Evolutionary conservation across 805 yeast genomes (phyloP).

Genomic region (Candida jianshihensis): DNA sequence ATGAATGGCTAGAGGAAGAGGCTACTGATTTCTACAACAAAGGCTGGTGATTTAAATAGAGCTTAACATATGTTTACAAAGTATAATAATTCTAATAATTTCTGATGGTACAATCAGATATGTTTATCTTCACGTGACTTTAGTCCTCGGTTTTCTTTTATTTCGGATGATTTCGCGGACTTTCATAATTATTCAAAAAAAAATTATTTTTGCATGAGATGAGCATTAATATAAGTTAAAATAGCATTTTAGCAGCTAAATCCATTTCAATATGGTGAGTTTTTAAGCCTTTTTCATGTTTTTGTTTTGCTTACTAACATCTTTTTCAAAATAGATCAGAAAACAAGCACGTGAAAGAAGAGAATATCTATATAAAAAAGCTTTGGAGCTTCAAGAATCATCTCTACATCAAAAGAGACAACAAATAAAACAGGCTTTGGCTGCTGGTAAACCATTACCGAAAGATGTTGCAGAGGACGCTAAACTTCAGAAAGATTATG

Average conservation of each 20-base stretch:
- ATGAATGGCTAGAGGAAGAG: not conserved
- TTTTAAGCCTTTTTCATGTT: too few species aligned
- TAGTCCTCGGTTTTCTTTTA: too few species aligned
- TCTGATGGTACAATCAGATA: too few species aligned
- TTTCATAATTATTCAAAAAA: too few species aligned
- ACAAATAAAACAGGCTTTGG: conserved; percentile 79
- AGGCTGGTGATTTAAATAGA: not conserved
- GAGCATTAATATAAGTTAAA: too few species aligned
- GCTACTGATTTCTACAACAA: conserved; percentile 1
- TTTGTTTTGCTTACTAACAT: not conserved
- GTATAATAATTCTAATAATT: too few species aligned
- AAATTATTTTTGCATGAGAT: too few species aligned
- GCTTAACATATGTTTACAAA: too few species aligned
- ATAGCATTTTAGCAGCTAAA: too few species aligned
- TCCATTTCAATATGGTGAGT: too few species aligned
- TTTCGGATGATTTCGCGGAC: too few species aligned
- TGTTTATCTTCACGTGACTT: too few species aligned
- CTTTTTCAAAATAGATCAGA: conserved; percentile 32
- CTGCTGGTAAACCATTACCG: conserved; percentile 84
- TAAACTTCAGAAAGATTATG: conserved; percentile 69
- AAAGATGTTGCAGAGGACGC: conserved; percentile 88
- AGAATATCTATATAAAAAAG: conserved; percentile 84
- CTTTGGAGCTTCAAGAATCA: conserved; percentile 86
- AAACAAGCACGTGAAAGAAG: conserved; percentile 95
- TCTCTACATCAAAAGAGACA: conserved; percentile 80